phyloP scores from a whole-genome alignment of 345 rosid species.

The Garcia nutans region DNA sequence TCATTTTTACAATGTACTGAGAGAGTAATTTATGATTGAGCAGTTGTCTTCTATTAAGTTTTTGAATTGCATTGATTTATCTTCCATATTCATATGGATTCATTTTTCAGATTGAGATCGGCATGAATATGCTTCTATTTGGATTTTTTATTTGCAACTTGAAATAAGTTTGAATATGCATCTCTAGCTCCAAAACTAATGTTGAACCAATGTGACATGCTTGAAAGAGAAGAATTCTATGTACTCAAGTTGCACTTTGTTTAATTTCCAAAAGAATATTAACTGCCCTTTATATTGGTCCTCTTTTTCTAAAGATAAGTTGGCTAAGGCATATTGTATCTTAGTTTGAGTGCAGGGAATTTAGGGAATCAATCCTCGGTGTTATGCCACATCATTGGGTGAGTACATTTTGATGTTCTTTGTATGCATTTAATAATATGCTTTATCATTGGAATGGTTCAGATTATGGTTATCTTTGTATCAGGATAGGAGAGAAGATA shows the following conservation, averaged over 20 bases:
- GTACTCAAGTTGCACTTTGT: not conserved
- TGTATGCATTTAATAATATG: slow-evolving; percentile 3
- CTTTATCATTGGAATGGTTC: slow-evolving; percentile 18
- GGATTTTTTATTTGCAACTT: not conserved
- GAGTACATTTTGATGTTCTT: slow-evolving; percentile 27
- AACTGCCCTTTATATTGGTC: not conserved
- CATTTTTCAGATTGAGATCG: not conserved
- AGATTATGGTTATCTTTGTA: slow-evolving; percentile 25
- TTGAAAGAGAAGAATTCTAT: not conserved
- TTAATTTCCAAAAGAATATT: not conserved
- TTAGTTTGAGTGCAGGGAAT: slow-evolving; percentile 95
- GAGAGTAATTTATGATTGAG: not conserved
- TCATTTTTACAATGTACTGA: not conserved
- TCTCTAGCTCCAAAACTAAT: not conserved
- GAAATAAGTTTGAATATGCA: not conserved
- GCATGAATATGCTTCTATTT: not conserved
- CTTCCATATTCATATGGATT: not conserved
- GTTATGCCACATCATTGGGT: slow-evolving; percentile 99
- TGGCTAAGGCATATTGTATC: slow-evolving; percentile 40
- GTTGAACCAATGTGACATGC: not conserved
- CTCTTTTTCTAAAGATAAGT: slow-evolving; percentile 23
- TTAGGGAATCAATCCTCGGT: slow-evolving; percentile 90
- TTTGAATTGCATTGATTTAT: not conserved
- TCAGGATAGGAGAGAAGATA: slow-evolving; percentile 99
- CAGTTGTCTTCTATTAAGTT: not conserved